Evolutionary conservation across 176 grass and related monocot genomes (phyloP), one percentile per base, ranked within the genome.

Genomic region (Microstegium vimineum): DNA sequence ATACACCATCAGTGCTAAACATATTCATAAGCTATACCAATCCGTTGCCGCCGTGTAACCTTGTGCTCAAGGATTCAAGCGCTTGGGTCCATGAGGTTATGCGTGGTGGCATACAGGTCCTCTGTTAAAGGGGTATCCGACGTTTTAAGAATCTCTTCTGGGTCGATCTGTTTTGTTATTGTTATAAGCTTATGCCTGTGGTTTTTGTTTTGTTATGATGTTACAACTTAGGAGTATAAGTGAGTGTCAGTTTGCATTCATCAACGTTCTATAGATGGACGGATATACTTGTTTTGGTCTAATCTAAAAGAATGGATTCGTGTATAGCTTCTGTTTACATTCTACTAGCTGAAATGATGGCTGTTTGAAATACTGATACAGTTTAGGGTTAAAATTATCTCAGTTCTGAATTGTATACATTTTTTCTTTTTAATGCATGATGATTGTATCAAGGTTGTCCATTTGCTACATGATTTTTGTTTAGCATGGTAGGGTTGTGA

Each of bases 11-110:
- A 86, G 74, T 69, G 41, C 84, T 86, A 83, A 90, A 87, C 88
- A 83, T 80, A 83, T 79, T 83, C 80, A 83, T 87, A 83, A 90
- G 88, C 80, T 13, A 83, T 1, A 83, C 15, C 6, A 83, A 87
- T 83, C 54, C 37, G 74, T 86, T 83, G 88, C 74, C 60, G n/a
- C 62, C 4, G 31, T 68, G 79, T 35, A 73, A 40, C 65, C 4
- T 18, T 22, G 0, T 16, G 3, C 66, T 72, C 33, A 16, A 69
- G 13, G 52, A 57, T 62, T 45, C 80, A 28, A 31, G 17, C 69
- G 14, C 15, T 72, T 89, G 52, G 52, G 15, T 64, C 49, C 5
- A 7, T 62, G 89, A 82, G 18, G 62, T 60, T 76, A 59, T 85
- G 85, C 77, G 45, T 73, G 77, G 77, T 81, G 73, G 71, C 81